Base-by-base conservation (phyloP, 176 grass and related monocot species). In the Cocos nucifera region DNA sequence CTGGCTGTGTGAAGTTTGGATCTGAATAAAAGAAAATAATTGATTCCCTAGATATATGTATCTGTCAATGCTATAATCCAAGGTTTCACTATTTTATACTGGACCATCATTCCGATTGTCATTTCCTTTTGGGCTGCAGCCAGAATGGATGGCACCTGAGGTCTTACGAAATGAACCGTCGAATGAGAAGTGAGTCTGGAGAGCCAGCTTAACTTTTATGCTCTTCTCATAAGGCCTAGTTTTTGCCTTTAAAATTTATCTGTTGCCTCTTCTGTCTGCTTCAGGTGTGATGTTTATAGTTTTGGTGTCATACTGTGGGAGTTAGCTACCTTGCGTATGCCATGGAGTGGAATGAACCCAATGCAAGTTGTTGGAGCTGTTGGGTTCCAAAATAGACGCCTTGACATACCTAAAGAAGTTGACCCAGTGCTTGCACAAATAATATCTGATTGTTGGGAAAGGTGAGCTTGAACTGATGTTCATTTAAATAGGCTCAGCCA, bases 261-360 rank as follows among this genome's bases (percentile, higher is more conserved):
- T 14, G 35, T 44, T 44, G 35, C 35, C 8, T 44, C 35, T 44
- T 44, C 4, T 57, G 1, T 57, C 7, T 56, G 68, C 62, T 53
- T 73, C 79, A 98, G 87, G 65, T 98, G 87, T 76, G 93, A 98
- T n/a, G 70, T 92, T 56, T 92, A 92, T 69, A 98, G 93, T 64
- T 98, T 98, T 73, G 93, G 93, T 71, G 82, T 98, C 71, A 98
- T 98, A 65, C 80, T 98, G 19, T 98, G 93, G 93, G 93, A 98
- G 72, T 59, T 98, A 66, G 84, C 93, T 71, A 98, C 87, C 20
- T 64, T 91, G 84, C 73, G 67, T 28, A 86, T 88, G 64, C 93
- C 93, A 65, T 98, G 93, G 93, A 86, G 87, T 17, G 87, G 87
- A 4, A 77, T 98, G 66, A 98, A 98, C 60, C 85, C 93, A 65